Base-by-base conservation (phyloP, 805 yeast species). In the Candida nonsorbophila region DNA sequence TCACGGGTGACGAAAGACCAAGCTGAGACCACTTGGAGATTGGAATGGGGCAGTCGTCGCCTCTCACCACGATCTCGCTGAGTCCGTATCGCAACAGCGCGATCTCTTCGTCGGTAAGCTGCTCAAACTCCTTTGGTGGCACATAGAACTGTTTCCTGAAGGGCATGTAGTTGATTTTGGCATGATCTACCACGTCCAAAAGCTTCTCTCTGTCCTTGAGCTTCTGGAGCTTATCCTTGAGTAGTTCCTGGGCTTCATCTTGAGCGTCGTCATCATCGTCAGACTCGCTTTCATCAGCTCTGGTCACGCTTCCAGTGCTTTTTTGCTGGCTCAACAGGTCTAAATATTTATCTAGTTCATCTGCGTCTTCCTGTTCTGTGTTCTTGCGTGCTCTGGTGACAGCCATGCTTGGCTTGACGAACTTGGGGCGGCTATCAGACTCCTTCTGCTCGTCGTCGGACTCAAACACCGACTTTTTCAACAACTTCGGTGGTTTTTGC, bases 1-100 rank as follows among this genome's bases (percentile, higher is more conserved):
- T 62, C 1, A 79, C 65, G 1, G 68, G 62, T 1, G 74, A 55
- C 0, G 94, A 80, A 1, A 92, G 61, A 0, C 95, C 95, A 32
- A 87, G 60, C 37, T 85, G 90, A 3, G 82, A 65, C 94, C 97
- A 90, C 31, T 74, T 72, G 22, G 67, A 45, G 1, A 86, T 73
- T 0, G 97, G 96, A 15, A 66, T 63, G 1, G 81, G 78, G 23
- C 74, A 68, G 22, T 62, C 49, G 1, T 44, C 37, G 0, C 94
- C 94, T 28, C 72, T 55, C 3, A 84, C 75, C 27, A 72, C 72
- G 18, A 86, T 77, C n/a, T 81, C 79, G 36, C 78, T 87, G 24
- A 77, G 45, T 7, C 47, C 47, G 10, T 67, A 42, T 26, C 92
- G 53, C 5, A 80, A 45, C 5, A 62, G 66, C 2, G 66, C 67